Conservation (phyloP, 1,139 yeast genomes). For the Candida labiduridarum region DNA sequence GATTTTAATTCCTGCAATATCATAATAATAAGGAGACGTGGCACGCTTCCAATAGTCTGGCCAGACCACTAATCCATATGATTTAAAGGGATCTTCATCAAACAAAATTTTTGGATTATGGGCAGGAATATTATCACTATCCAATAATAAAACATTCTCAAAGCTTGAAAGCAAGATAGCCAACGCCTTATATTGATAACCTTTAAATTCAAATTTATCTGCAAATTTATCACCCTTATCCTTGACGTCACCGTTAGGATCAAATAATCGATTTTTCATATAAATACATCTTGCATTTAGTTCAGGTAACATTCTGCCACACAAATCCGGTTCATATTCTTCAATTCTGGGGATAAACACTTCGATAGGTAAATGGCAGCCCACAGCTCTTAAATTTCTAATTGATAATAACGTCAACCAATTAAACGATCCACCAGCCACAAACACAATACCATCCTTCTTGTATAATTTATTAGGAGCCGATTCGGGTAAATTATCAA, state of each 20-base stretch:
- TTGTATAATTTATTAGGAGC: slow-evolving; percentile 42
- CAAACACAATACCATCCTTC: slow-evolving; percentile 82
- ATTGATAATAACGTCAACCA: slow-evolving; percentile 71
- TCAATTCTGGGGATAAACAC: slow-evolving; percentile 69
- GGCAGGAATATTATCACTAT: slow-evolving; percentile 75
- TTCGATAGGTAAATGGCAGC: slow-evolving; percentile 73
- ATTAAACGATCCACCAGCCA: slow-evolving; percentile 64
- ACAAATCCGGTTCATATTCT: slow-evolving; percentile 71
- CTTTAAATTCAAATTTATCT: slow-evolving; percentile 54
- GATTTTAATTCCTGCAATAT: slow-evolving; percentile 37
- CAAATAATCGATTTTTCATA: slow-evolving; percentile 53
- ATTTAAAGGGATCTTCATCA: slow-evolving; percentile 29
- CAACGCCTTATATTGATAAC: slow-evolving; percentile 78
- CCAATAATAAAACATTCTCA: slow-evolving; percentile 73
- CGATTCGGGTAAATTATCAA: slow-evolving; percentile 48
- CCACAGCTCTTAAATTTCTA: slow-evolving; percentile 62
- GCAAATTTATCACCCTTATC: slow-evolving; percentile 16
- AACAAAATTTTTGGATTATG: slow-evolving; percentile 52
- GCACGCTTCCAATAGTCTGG: slow-evolving; percentile 53
- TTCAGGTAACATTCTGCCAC: slow-evolving; percentile 65
- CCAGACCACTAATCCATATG: slow-evolving; percentile 46
- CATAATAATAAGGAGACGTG: slow-evolving; percentile 44
- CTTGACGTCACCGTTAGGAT: neutral
- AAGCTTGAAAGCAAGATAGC: slow-evolving; percentile 76
- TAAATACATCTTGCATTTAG: slow-evolving; percentile 71